These are phyloP conservation scores for Aspergillus calidoustus DNA, from an alignment of 2,329 filamentous ascomycete species.

Conservation along the genomic window DNA sequence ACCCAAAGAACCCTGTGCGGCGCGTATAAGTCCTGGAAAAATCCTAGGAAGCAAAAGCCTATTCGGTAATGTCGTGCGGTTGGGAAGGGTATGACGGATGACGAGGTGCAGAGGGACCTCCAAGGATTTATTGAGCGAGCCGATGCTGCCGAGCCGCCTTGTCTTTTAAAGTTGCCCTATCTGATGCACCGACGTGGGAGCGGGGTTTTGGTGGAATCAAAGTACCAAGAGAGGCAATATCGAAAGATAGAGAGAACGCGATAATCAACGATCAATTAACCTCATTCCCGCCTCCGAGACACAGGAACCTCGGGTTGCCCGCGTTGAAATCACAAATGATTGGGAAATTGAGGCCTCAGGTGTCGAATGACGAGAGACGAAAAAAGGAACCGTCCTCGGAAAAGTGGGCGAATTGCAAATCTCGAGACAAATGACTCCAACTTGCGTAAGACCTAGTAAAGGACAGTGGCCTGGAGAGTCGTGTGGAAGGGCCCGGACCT, in stretches of 20 bases:
- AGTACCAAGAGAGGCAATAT: slow-evolving; percentile 32
- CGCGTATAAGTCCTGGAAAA: slow-evolving; percentile 9
- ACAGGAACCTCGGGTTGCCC: neutral
- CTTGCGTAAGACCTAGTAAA: slow-evolving; percentile 14
- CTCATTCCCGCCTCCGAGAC: slow-evolving; percentile 27
- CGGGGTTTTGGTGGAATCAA: slow-evolving; percentile 32
- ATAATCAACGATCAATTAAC: slow-evolving; percentile 29
- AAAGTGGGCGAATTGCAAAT: slow-evolving; percentile 21
- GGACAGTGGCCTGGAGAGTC: slow-evolving; percentile 24
- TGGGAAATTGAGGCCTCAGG: slow-evolving; percentile 15
- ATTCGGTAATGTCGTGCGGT: slow-evolving; percentile 8
- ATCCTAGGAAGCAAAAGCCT: slow-evolving; percentile 13
- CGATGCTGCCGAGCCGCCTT: slow-evolving; percentile 34
- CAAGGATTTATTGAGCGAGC: slow-evolving; percentile 21
- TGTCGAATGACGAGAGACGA: slow-evolving; percentile 15
- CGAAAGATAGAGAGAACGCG: slow-evolving; percentile 19
- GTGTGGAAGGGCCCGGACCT: slow-evolving; percentile 30
- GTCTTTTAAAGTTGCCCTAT: slow-evolving; percentile 34
- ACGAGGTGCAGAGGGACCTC: slow-evolving; percentile 5
- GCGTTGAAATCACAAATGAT: slow-evolving; percentile 7
- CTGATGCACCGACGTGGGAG: slow-evolving; percentile 34
- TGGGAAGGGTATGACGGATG: neutral
- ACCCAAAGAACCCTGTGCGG: slow-evolving; percentile 32
- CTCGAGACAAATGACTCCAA: slow-evolving; percentile 10
- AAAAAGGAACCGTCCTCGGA: slow-evolving; percentile 14